phyloP scores from a whole-genome alignment of 495 filamentous ascomycete species.

The Tuber microsphaerosporum region DNA sequence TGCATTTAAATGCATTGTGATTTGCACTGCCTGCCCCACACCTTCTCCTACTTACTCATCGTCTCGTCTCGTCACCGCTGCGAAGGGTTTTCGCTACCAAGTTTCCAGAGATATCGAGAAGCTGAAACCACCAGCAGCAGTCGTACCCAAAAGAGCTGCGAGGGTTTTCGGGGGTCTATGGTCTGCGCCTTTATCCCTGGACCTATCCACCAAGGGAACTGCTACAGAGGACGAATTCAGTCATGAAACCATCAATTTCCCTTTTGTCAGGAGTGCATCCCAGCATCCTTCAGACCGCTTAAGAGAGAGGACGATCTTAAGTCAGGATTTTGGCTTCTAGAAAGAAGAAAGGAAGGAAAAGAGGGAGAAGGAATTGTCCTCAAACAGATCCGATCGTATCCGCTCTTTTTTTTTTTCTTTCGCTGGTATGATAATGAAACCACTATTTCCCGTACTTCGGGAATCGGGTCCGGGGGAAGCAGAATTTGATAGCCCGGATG shows the following conservation, averaged over 20 bases:
- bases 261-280: conserved; percentile 13
- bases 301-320: conserved; percentile 11
- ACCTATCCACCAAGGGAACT: conserved; percentile 12
- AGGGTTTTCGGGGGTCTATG: conserved; percentile 6
- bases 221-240: conserved; percentile 22
- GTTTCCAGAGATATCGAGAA: conserved; percentile 7
- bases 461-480: background rate
- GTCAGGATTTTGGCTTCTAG: conserved; percentile 17
- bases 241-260: conserved; percentile 22
- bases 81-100: conserved; percentile 19
- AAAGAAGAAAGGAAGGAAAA: conserved; percentile 8
- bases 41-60: conserved; percentile 11
- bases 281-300: conserved; percentile 9
- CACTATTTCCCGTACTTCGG: conserved; percentile 10
- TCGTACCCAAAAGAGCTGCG: background rate
- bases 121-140: background rate
- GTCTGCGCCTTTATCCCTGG: conserved; percentile 10
- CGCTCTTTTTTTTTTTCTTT: background rate
- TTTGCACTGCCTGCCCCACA: conserved; percentile 11
- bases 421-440: conserved; percentile 23
- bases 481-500: conserved; percentile 1
- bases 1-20: conserved; percentile 13
- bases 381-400: conserved; percentile 28
- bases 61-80: conserved; percentile 5
- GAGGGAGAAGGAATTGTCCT: conserved; percentile 1